Conservation (phyloP, 2,329 filamentous ascomycete genomes). For the Graphiopsis chlorocephala region DNA sequence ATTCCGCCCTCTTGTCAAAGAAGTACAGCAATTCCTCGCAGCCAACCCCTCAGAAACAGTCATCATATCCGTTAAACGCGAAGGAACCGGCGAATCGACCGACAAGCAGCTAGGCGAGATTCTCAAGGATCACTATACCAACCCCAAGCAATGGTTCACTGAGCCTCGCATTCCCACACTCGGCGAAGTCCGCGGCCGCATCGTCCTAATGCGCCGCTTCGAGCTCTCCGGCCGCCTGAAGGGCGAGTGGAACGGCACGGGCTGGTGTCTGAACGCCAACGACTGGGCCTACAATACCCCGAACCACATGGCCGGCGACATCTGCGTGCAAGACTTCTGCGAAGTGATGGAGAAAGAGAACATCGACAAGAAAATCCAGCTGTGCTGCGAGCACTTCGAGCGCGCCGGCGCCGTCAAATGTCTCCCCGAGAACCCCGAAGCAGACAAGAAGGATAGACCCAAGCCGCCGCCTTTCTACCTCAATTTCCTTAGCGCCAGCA, state of each 20-base stretch:
- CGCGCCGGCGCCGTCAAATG: conserved; percentile 52
- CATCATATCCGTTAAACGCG: conserved; percentile 84
- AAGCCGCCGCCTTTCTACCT: conserved; percentile 64
- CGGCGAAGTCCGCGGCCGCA: conserved; percentile 74
- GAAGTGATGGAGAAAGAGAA: conserved; percentile 72
- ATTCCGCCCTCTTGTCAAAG: conserved; percentile 69
- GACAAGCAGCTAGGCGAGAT: conserved; percentile 76
- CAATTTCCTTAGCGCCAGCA: conserved; percentile 87
- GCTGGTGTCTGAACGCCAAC: conserved; percentile 59
- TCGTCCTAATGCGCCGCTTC: conserved; percentile 83
- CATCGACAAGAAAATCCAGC: conserved; percentile 77
- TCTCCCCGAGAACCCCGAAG: conserved; percentile 28
- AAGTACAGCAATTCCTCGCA: conserved; percentile 69
- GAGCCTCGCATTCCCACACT: conserved; percentile 73
- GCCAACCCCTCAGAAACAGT: conserved; percentile 77
- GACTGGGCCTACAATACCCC: conserved; percentile 87
- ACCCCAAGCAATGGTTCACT: conserved; percentile 70
- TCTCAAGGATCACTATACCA: conserved; percentile 69
- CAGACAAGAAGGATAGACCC: neutral
- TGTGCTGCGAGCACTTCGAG: conserved; percentile 71
- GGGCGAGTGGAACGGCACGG: conserved; percentile 50
- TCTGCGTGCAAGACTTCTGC: conserved; percentile 93
- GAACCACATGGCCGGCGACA: conserved; percentile 68
- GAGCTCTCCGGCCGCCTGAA: conserved; percentile 53
- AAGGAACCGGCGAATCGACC: conserved; percentile 76